Evolutionary conservation across 352 stramenopile species (phyloP), one percentile per base, ranked within the genome.

Genomic region (Phytophthora quininea): DNA sequence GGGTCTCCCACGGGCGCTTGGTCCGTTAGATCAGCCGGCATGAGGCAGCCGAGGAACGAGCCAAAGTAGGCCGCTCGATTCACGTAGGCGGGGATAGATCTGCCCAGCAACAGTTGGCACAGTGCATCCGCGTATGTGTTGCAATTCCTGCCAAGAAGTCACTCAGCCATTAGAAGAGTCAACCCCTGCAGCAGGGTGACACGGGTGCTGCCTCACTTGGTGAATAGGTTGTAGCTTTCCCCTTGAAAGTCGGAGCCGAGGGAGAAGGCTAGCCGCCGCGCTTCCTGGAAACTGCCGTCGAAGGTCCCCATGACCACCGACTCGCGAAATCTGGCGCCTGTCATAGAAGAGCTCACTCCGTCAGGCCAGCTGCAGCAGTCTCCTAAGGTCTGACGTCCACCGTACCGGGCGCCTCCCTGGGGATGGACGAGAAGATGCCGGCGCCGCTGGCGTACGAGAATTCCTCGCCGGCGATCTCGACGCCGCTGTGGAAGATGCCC

Each of bases 61-160:
- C 89, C 94, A n/a, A 98, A 67, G 79, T 98, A 93, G n/a, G 93
- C 91, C 3, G 92, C 87, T 61, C 95, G 91, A 64, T 98, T 98
- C 48, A 98, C 80, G 77, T 97, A 96, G 35, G 77, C 64, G 5
- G 95, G 95, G 57, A 98, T 97, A 11, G 81, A 70, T 31, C 83
- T 86, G 31, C 67, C 67, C 51, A 98, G 63, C 30, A 98, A 80
- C 47, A 90, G 67, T 58, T 89, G 93, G 46, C 88, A 92, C 15
- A 92, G 68, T 29, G 77, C 91, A 74, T 98, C 95, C 12, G 91
- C 86, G 79, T 98, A 98, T 65, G 95, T 82, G 76, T 98, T 98
- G 80, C 95, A 98, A 75, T 98, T 98, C 71, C 83, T 75, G 57
- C 40, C 31, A 54, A 35, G 60, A 54, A 55, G 24, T 31, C 50